Conservation (phyloP, 495 filamentous ascomycete genomes). For the Zalerion maritima region DNA sequence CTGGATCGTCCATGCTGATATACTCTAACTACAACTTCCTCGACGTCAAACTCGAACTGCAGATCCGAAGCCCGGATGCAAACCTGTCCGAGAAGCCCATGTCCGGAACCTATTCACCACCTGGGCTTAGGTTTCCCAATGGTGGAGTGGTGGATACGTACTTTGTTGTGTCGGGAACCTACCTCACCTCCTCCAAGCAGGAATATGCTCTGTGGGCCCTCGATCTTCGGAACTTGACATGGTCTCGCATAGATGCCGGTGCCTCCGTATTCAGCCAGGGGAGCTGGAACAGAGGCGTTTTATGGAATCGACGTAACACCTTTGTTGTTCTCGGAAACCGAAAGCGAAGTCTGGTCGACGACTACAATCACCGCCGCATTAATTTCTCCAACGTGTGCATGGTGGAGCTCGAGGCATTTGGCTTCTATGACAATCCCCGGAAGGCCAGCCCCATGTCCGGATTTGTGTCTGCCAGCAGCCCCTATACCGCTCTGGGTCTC, state of each 20-base stretch:
- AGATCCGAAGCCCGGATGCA: slow-evolving; percentile 74
- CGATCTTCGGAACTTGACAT: slow-evolving; percentile 72
- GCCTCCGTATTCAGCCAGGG: slow-evolving; percentile 86
- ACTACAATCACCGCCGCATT: slow-evolving; percentile 94
- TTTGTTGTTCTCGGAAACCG: slow-evolving; percentile 93
- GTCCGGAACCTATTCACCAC: slow-evolving; percentile 73
- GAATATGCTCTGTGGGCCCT: slow-evolving; percentile 97
- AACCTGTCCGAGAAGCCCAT: slow-evolving; percentile 76
- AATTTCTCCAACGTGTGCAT: slow-evolving; percentile 94
- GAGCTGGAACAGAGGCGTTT: slow-evolving; percentile 88
- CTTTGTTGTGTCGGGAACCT: slow-evolving; percentile 93
- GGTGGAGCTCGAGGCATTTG: slow-evolving; percentile 93
- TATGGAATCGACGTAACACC: slow-evolving; percentile 84
- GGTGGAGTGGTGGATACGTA: slow-evolving; percentile 87
- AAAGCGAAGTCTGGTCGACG: slow-evolving; percentile 85
- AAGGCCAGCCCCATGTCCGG: slow-evolving; percentile 60
- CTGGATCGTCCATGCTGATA: slow-evolving; percentile 78
- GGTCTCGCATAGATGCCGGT: slow-evolving; percentile 93
- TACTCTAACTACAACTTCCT: slow-evolving; percentile 99
- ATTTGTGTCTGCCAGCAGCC: slow-evolving; percentile 67
- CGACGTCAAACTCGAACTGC: slow-evolving; percentile 89
- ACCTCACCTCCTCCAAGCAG: slow-evolving; percentile 91
- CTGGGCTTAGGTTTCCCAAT: slow-evolving; percentile 87
- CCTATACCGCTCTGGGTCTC: slow-evolving; percentile 33
- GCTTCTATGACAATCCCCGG: slow-evolving; percentile 87